These are phyloP conservation scores for Flammula alnicola DNA, from an alignment of 1,284 basidiomycete species.

Conservation along the genomic window DNA sequence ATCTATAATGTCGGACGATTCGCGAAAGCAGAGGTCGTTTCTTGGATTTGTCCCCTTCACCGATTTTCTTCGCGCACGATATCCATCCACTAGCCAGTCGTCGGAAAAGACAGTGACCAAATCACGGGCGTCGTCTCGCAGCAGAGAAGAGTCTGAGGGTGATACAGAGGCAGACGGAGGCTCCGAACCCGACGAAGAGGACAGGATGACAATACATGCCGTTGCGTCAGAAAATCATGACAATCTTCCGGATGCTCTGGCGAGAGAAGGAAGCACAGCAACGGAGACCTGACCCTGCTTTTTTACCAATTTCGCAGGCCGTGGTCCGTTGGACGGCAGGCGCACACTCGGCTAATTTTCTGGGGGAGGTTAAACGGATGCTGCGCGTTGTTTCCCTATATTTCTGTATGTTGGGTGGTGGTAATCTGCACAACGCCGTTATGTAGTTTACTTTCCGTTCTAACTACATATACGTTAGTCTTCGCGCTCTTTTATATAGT, in stretches of 20 bases:
- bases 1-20: constrained; percentile 39
- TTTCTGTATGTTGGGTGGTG: too few species aligned
- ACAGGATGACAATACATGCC: constrained; percentile 63
- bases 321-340: too few species aligned
- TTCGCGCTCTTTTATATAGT: too few species aligned
- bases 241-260: constrained; percentile 7
- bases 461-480: too few species aligned
- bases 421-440: too few species aligned
- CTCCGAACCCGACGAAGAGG: constrained; percentile 53
- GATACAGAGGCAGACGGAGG: constrained; percentile 31
- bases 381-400: too few species aligned
- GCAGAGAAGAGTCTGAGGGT: constrained; percentile 18
- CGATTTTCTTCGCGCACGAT: constrained; percentile 64
- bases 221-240: constrained; percentile 26
- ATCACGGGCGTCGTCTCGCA: constrained; percentile 1
- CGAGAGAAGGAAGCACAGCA: constrained; percentile 7
- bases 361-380: not conserved
- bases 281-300: constrained; percentile 10
- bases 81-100: constrained; percentile 48
- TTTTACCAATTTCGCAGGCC: constrained; percentile 1
- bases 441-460: too few species aligned
- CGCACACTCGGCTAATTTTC: constrained; percentile 3
- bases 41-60: constrained; percentile 66
- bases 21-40: constrained; percentile 43
- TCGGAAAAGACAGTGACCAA: constrained; percentile 22